Evolutionary conservation across 805 yeast genomes (phyloP), one percentile per base, ranked within the genome.

Genomic region (Candida tammaniensis): DNA sequence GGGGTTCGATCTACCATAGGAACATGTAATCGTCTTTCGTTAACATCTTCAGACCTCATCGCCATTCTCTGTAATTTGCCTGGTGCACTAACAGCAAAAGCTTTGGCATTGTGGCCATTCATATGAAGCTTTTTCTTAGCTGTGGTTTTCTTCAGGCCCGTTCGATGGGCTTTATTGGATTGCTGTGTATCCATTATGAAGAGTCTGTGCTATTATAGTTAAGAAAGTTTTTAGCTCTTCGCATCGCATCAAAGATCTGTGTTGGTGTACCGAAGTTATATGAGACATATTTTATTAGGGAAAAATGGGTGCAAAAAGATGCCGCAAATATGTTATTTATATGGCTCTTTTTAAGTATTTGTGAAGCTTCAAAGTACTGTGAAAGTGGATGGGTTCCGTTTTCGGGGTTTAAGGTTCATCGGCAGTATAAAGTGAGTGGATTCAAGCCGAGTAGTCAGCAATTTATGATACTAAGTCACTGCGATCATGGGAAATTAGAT

Each of bases 1-100:
- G 98, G 97, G 0, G 97, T 88, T 48, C 98, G 72, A 57, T 93
- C 95, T 32, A 93, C 83, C 97, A 93, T 89, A 11, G 98, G 98
- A 14, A 89, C 97, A 68, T 93, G 98, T 54, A 84, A 74, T 53
- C 81, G 84, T 53, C 75, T 81, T 58, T 93, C 98, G 42, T 79
- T 74, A 35, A 76, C 71, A 54, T 93, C 99, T 44, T 83, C 83
- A 5, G 94, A 63, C 57, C 98, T 74, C 53, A 78, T 76, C 43
- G 96, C 95, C 72, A 75, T 80, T 43, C 84, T 74, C 47, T 86
- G 88, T 57, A 89, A 70, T 57, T 86, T 88, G 12, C 93, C 82
- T 1, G 98, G 98, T 13, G 72, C 72, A 26, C 57, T 52, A 13
- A 66, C 69, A 5, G 71, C 72, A 48, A 67, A 67, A 2, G 72